Evolutionary conservation across 495 filamentous ascomycete species (phyloP).

Genomic region (Zalerion maritima): DNA sequence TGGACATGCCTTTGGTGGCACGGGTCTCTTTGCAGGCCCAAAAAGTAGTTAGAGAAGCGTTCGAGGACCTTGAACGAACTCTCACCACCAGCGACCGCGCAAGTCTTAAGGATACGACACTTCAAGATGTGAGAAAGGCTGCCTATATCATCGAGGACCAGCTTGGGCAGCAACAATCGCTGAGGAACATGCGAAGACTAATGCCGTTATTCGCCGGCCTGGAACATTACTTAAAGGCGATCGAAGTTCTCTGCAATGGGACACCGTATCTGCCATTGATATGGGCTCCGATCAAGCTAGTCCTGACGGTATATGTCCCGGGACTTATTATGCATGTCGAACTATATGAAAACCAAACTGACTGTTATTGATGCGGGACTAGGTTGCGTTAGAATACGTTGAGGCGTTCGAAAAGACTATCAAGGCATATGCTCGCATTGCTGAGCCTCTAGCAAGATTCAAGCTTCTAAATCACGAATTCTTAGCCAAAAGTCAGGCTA

Average conservation of each 20-base stretch:
- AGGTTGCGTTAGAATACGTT: slow-evolving; percentile 19
- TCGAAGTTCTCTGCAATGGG: slow-evolving; percentile 30
- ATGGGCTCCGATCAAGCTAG: slow-evolving; percentile 32
- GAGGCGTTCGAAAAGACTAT: slow-evolving; percentile 27
- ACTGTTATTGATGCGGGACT: background rate
- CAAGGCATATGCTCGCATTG: slow-evolving; percentile 24
- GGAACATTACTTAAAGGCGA: slow-evolving; percentile 21
- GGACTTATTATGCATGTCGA: no score
- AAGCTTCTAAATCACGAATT: slow-evolving; percentile 21
- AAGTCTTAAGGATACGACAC: slow-evolving; percentile 15
- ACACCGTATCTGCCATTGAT: slow-evolving; percentile 31
- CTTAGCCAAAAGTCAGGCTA: no score
- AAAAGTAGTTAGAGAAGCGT: slow-evolving; percentile 16
- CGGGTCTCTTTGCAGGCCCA: no score
- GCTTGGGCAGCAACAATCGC: slow-evolving; percentile 17
- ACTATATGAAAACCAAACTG: background rate
- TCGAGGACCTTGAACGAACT: slow-evolving; percentile 14
- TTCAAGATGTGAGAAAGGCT: slow-evolving; percentile 21
- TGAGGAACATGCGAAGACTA: slow-evolving; percentile 27
- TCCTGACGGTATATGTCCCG: slow-evolving; percentile 25
- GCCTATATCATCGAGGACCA: slow-evolving; percentile 21
- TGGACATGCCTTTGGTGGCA: no score
- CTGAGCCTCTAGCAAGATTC: slow-evolving; percentile 23
- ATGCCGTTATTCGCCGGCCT: slow-evolving; percentile 22
- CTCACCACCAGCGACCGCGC: slow-evolving; percentile 14